A percentile compares a stretch with the other conserved stretches of the same genome.
phyloP scores from a whole-genome alignment of 192 early-diverging fungal genomes.

The Entrophospora sp. region DNA sequence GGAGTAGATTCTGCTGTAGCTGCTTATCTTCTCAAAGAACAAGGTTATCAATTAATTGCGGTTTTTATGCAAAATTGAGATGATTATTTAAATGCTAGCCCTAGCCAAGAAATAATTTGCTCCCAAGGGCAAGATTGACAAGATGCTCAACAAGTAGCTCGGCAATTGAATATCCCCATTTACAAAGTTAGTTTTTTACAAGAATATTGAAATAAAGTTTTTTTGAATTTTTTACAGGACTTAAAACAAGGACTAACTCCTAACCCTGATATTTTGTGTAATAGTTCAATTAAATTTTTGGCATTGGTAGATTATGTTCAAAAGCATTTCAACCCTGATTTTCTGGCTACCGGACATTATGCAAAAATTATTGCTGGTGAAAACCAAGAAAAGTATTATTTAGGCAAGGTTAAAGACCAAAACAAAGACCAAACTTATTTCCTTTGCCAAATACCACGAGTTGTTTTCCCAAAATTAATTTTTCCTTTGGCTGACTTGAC shows the following conservation, averaged over 20 bases:
- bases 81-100: not conserved
- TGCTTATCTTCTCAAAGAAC: not conserved
- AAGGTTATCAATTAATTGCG: conserved; percentile 1
- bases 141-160: not conserved
- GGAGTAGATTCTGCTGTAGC: not conserved
- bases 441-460: not conserved
- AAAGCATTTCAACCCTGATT: not conserved
- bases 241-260: conserved; percentile 4
- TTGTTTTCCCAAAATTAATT: not conserved
- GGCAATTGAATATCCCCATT: not conserved
- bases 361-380: conserved; percentile 1
- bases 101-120: not conserved
- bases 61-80: conserved; percentile 8
- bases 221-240: not conserved
- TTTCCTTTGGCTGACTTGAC: not conserved
- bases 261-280: conserved; percentile 7
- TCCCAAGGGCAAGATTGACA: not conserved
- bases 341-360: conserved; percentile 1
- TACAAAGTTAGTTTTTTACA: not conserved
- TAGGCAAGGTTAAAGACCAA: not conserved
- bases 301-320: not conserved
- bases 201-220: conserved; percentile 3
- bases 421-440: conserved; percentile 11
- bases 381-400: not conserved
- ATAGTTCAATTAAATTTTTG: not conserved